These are phyloP conservation scores for Sporisorium reilianum DNA, from an alignment of 1,284 basidiomycete species.

Conservation along the genomic window DNA sequence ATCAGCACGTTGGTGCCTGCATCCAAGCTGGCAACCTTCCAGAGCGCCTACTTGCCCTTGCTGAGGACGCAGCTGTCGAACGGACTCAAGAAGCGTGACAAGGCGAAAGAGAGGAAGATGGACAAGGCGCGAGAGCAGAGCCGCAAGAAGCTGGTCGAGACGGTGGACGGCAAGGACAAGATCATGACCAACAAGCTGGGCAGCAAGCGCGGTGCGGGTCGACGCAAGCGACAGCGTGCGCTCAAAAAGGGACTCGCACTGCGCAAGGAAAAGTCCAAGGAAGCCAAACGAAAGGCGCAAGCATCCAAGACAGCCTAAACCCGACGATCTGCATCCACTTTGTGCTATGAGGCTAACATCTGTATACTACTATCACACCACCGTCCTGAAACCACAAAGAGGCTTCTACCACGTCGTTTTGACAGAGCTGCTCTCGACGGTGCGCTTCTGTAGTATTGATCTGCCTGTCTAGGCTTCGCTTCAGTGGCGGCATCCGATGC, in stretches of 20 bases:
- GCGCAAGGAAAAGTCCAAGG: constrained; percentile 52
- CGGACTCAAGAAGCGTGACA: constrained; percentile 63
- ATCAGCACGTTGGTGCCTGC: constrained; percentile 57
- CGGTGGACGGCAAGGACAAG: constrained; percentile 53
- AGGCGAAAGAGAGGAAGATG: constrained; percentile 65
- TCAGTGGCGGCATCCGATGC: neutral
- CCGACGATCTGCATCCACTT: neutral
- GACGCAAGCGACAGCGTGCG: constrained; percentile 54
- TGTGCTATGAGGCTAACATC: constrained; percentile 1
- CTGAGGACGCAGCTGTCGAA: constrained; percentile 54
- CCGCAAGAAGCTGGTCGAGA: constrained; percentile 58
- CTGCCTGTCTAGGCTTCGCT: too few relatives aligned
- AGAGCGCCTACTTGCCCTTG: constrained; percentile 51
- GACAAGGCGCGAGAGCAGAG: constrained; percentile 57
- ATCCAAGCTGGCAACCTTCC: constrained; percentile 44
- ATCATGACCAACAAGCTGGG: constrained; percentile 54
- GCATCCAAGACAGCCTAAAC: constrained; percentile 26
- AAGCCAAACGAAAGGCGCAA: constrained; percentile 39
- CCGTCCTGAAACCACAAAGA: neutral
- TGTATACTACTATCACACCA: constrained; percentile 1
- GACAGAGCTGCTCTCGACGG: too few relatives aligned
- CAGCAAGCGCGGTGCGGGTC: constrained; percentile 60
- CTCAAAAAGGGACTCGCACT: constrained; percentile 47
- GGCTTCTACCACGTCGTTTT: neutral
- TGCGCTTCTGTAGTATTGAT: too few relatives aligned